A percentile compares a stretch with the other conserved stretches of the same genome.
Evolutionary conservation across 2,329 filamentous ascomycete species (phyloP).

Genomic region (Talaromyces albobiverticillius): DNA sequence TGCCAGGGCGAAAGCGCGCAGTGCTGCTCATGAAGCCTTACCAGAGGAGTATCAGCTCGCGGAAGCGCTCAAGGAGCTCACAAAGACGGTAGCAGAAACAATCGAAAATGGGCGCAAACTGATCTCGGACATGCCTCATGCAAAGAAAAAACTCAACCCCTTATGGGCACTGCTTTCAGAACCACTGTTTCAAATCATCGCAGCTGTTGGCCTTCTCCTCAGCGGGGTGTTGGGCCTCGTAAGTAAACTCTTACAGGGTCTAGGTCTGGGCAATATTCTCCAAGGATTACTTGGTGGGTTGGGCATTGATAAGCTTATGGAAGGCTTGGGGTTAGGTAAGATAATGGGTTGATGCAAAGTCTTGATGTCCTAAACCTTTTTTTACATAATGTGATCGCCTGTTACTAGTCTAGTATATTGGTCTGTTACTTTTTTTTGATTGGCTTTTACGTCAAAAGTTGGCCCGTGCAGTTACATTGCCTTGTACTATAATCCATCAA

Average conservation of each 20-base stretch:
- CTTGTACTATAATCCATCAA: no score
- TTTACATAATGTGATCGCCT: no score
- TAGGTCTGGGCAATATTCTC: slow-evolving; percentile 78
- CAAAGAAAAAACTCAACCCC: slow-evolving; percentile 91
- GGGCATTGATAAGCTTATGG: slow-evolving; percentile 48
- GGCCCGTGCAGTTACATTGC: no score
- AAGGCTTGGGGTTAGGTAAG: slow-evolving; percentile 44
- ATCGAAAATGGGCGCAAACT: slow-evolving; percentile 87
- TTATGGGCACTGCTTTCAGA: slow-evolving; percentile 73
- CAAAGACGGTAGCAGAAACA: slow-evolving; percentile 72
- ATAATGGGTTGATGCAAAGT: no score
- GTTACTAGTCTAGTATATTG: no score
- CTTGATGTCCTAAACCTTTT: no score
- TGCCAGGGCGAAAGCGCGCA: slow-evolving; percentile 77
- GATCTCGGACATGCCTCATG: slow-evolving; percentile 87
- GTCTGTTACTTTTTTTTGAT: no score
- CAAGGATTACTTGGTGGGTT: slow-evolving; percentile 66
- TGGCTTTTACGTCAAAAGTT: no score
- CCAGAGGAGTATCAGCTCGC: slow-evolving; percentile 83
- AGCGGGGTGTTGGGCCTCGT: slow-evolving; percentile 82
- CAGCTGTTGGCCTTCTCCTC: slow-evolving; percentile 79
- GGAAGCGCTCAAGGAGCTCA: slow-evolving; percentile 80
- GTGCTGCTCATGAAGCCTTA: slow-evolving; percentile 69
- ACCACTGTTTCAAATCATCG: slow-evolving; percentile 88
- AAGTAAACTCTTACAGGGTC: slow-evolving; percentile 72